Evolutionary conservation across 495 filamentous ascomycete genomes (phyloP).

Genomic region (Amorphotheca resinae): DNA sequence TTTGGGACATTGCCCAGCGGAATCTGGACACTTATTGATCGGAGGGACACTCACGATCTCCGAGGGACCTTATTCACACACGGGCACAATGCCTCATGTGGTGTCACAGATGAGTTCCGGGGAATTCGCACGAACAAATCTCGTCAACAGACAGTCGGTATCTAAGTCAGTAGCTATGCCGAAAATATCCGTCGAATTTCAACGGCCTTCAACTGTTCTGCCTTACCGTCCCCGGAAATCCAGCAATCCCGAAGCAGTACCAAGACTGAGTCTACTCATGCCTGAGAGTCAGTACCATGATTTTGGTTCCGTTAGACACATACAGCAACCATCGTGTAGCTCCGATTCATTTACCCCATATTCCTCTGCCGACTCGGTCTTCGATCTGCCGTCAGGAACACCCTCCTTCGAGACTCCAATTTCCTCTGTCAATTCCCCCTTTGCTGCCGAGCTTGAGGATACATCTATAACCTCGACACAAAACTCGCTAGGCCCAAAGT

Average conservation of each 20-base stretch:
- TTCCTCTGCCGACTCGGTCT: slow-evolving; percentile 14
- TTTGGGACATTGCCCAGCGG: not conserved
- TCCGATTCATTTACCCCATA: slow-evolving; percentile 6
- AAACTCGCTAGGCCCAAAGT: not conserved
- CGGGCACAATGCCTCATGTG: slow-evolving; percentile 13
- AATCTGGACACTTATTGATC: not conserved
- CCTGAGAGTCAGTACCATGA: slow-evolving; percentile 1
- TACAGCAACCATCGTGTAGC: slow-evolving; percentile 7
- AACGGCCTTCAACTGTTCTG: not conserved
- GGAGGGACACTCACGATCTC: too few species aligned
- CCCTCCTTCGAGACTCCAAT: slow-evolving; percentile 4
- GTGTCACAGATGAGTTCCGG: slow-evolving; percentile 8
- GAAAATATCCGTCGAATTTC: not conserved
- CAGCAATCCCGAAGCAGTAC: not conserved
- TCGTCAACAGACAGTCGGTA: not conserved
- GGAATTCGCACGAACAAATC: not conserved
- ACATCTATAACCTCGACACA: slow-evolving; percentile 8
- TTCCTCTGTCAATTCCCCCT: slow-evolving; percentile 11
- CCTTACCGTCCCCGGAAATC: not conserved
- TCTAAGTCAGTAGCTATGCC: too few species aligned
- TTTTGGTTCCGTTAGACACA: slow-evolving; percentile 11
- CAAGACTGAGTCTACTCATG: slow-evolving; percentile 2
- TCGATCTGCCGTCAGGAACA: slow-evolving; percentile 7
- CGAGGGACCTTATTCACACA: too few species aligned
- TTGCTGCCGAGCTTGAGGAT: slow-evolving; percentile 16